A percentile compares a stretch with the other conserved stretches of the same genome.
These are phyloP conservation scores for Euphorbia tirucalli DNA, from an alignment of 345 rosid genomes.

Conservation along the genomic window DNA sequence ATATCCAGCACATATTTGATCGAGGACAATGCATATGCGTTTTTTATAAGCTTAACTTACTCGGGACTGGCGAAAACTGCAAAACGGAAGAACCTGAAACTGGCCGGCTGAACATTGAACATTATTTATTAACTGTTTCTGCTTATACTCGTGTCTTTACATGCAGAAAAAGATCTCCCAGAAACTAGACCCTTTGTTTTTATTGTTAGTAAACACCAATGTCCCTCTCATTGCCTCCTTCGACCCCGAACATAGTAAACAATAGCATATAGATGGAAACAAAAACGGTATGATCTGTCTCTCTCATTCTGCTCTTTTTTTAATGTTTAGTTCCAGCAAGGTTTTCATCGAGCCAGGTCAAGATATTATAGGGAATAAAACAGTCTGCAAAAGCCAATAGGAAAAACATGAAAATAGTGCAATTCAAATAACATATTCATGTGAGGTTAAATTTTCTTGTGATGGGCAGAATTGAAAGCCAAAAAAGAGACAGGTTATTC, in stretches of 20 bases:
- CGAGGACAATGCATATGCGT: neutral
- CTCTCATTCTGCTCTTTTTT: neutral
- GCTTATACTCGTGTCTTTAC: neutral
- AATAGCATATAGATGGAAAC: conserved; percentile 9
- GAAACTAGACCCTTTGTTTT: neutral
- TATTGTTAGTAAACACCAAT: neutral
- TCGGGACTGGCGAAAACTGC: neutral
- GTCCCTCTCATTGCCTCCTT: conserved; percentile 15
- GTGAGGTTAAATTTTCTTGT: conserved; percentile 1
- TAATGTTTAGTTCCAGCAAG: neutral
- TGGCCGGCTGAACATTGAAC: conserved; percentile 10
- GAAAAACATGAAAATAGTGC: conserved; percentile 1
- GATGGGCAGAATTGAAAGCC: conserved; percentile 2
- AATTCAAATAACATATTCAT: conserved; percentile 10
- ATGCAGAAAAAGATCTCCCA: neutral
- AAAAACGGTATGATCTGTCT: neutral
- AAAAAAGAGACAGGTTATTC: neutral
- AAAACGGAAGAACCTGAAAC: neutral
- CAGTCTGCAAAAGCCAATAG: neutral
- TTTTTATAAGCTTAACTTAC: neutral
- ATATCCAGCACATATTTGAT: neutral
- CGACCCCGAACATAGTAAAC: conserved; percentile 5
- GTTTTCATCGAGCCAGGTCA: neutral
- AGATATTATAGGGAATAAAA: neutral
- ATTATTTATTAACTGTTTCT: neutral